Percentiles rank a stretch among this genome's conserved stretches.
Conservation (phyloP, 495 filamentous ascomycete species). For the Beverwykella pulmonaria region DNA sequence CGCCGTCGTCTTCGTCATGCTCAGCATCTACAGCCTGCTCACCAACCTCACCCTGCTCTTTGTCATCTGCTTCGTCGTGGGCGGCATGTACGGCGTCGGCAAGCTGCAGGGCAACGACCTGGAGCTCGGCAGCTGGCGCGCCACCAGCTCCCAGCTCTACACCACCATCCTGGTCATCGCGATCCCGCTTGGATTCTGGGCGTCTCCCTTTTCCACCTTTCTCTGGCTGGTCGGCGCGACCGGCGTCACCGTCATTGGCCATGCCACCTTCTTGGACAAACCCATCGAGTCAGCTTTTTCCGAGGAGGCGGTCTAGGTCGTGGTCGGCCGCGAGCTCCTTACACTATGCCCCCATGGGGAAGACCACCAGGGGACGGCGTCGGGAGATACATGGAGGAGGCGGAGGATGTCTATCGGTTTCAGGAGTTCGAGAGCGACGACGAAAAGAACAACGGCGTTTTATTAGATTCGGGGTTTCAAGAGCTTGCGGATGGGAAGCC, state of each 20-base stretch:
- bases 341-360: conserved; percentile 93
- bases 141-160: conserved; percentile 93
- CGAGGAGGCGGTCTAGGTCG: conserved; percentile 98
- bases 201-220: conserved; percentile 76
- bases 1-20: conserved; percentile 87
- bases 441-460: conserved; percentile 37
- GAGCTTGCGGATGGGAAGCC: conserved; percentile 22
- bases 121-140: conserved; percentile 76
- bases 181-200: conserved; percentile 79
- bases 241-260: conserved; percentile 88
- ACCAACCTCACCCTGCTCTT: conserved; percentile 83
- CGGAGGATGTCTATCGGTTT: conserved; percentile 39
- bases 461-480: conserved; percentile 26
- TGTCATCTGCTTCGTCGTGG: conserved; percentile 82
- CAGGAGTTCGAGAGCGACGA: conserved; percentile 37
- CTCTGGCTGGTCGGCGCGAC: conserved; percentile 96
- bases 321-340: conserved; percentile 99
- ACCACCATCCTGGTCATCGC: conserved; percentile 79
- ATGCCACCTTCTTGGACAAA: conserved; percentile 96
- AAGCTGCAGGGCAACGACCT: conserved; percentile 85
- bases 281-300: conserved; percentile 99
- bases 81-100: conserved; percentile 85
- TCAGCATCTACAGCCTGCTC: conserved; percentile 91
- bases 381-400: conserved; percentile 59
- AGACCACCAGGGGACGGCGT: conserved; percentile 85